phyloP scores from a whole-genome alignment of 805 yeast species.

The Candida coquimbonensis region DNA sequence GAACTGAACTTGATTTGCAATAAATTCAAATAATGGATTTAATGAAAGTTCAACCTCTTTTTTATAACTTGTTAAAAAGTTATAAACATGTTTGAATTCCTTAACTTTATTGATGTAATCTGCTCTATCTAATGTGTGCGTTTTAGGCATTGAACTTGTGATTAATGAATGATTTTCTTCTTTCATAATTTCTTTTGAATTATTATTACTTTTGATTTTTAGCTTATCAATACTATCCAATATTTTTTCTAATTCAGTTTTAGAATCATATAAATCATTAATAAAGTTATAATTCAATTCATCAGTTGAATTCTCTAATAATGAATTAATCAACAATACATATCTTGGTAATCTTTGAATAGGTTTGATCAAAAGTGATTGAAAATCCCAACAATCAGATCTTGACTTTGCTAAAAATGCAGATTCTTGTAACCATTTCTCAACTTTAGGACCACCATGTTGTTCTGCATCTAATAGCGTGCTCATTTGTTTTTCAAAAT shows the following conservation, averaged over 20 bases:
- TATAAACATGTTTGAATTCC: conserved; percentile 6
- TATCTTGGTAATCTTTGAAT: conserved; percentile 24
- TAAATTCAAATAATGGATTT: conserved; percentile 8
- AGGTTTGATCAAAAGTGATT: conserved; percentile 27
- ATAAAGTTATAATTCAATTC: conserved; percentile 6
- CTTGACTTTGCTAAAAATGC: conserved; percentile 17
- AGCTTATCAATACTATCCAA: conserved; percentile 7
- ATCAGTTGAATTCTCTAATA: conserved; percentile 11
- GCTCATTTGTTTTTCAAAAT: conserved; percentile 25
- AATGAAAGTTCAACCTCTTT: conserved; percentile 12
- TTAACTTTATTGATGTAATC: conserved; percentile 4
- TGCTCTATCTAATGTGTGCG: conserved; percentile 1
- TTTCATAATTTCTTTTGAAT: neutral
- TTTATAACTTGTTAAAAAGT: conserved; percentile 15
- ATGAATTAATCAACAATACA: conserved; percentile 10
- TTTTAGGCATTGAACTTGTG: neutral
- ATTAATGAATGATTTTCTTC: no score
- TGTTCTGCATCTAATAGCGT: conserved; percentile 17
- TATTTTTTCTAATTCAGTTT: conserved; percentile 11
- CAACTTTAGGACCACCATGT: conserved; percentile 17
- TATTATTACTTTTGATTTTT: neutral
- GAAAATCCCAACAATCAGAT: conserved; percentile 23
- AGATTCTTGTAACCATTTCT: conserved; percentile 30
- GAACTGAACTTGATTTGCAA: conserved; percentile 11
- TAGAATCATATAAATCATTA: conserved; percentile 15